Base-by-base conservation (phyloP, 2,329 filamentous ascomycete species). In the Trichoderma aggressivum region DNA sequence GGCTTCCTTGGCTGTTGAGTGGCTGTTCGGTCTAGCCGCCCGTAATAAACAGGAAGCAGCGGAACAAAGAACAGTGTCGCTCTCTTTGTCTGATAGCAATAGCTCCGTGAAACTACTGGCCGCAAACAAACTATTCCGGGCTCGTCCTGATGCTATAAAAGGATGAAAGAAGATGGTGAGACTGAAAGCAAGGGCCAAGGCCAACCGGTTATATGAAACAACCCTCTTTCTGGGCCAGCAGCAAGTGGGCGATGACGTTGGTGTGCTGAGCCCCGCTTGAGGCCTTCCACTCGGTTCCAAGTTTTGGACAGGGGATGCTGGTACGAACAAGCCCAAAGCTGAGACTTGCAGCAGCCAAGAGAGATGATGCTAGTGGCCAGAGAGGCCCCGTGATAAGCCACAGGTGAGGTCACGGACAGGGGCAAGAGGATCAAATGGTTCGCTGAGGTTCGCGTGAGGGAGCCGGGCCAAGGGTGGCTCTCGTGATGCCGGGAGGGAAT, bases 191-290 rank as follows among this genome's bases (percentile, higher is more conserved):
- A 39, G 30, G 32, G 16, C 47, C 26, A 59, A 24, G 39, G 28
- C 32, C 34, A 30, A 65, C 11, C 65, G 70, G 63, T 16, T 67
- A 67, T 67, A 67, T 59, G 64, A 65, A 70, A 62, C 56, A 50
- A 50, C 28, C 55, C 28, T 43, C 53, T 53, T 66, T 58, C 26
- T 58, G 16, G 16, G 18, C 28, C 55, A 21, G 39, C 39, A 43
- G 28, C 16, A 30, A 58, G 55, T 32, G 55, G 55, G 55, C 39
- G 55, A 67, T 67, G 71, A 72, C 70, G 71, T 72, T 34, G 47
- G 43, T 62, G 67, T 72, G 60, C 71, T 66, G 71, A 61, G 71
- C 71, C 71, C 71, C 71, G 68, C 71, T 70, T 70, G 59, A 64
- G 60, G 43, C 70, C 50, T 55, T 67, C 63, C 63, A 67, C 47